phyloP scores from a whole-genome alignment of 805 yeast species.

The Candida silvatica region DNA sequence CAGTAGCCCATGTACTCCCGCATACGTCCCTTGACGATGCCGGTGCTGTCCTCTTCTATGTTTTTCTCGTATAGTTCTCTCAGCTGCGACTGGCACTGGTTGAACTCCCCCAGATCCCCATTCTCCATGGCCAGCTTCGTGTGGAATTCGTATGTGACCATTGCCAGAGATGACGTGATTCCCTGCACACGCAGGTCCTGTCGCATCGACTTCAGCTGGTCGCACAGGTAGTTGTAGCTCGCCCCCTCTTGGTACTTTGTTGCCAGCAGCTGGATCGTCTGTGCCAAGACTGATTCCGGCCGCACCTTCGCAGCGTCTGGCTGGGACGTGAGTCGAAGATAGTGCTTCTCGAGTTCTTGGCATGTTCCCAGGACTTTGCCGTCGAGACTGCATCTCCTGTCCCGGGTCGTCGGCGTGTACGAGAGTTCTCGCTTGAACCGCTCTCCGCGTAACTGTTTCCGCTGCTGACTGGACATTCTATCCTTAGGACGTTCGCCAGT shows the following conservation, averaged over 20 bases:
- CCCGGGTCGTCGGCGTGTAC: conserved; percentile 9
- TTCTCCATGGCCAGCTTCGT: conserved; percentile 80
- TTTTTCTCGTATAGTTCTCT: conserved; percentile 45
- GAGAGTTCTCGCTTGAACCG: conserved; percentile 35
- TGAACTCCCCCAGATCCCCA: conserved; percentile 86
- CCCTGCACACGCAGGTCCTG: conserved; percentile 93
- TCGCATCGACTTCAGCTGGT: conserved; percentile 85
- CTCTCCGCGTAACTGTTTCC: conserved; percentile 35
- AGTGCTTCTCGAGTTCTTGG: conserved; percentile 62
- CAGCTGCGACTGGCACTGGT: conserved; percentile 86
- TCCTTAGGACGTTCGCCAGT: conserved; percentile 1
- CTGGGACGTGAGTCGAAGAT: conserved; percentile 79
- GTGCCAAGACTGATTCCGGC: conserved; percentile 54
- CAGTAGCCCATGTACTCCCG: conserved; percentile 72
- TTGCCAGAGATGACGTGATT: conserved; percentile 68
- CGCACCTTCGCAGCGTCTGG: conserved; percentile 83
- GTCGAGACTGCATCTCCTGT: conserved; percentile 5
- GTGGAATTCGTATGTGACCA: conserved; percentile 75
- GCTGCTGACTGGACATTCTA: conserved; percentile 10
- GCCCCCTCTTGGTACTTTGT: conserved; percentile 41
- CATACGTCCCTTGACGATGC: no score
- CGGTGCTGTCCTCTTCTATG: conserved; percentile 13
- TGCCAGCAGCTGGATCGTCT: conserved; percentile 47
- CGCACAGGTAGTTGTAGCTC: conserved; percentile 70
- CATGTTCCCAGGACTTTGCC: conserved; percentile 51